Evolutionary conservation across 495 filamentous ascomycete genomes (phyloP).

Genomic region (Darksidea phi): DNA sequence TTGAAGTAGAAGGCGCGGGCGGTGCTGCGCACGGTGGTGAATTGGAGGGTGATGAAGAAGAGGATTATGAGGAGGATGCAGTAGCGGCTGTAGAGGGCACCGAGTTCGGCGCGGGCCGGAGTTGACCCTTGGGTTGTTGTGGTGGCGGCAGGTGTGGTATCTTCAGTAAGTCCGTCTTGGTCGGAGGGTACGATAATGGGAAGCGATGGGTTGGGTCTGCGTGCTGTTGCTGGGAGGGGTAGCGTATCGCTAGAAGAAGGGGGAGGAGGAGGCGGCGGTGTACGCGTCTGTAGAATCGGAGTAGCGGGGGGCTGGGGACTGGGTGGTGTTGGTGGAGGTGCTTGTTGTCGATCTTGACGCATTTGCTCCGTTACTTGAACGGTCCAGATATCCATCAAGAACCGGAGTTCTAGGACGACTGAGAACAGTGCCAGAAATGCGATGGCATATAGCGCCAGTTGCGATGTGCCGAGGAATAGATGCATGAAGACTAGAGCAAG

Average conservation of each 20-base stretch:
- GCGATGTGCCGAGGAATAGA: slow-evolving; percentile 52
- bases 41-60: slow-evolving; percentile 72
- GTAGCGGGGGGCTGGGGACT: slow-evolving; percentile 27
- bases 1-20: slow-evolving; percentile 70
- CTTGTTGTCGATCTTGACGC: slow-evolving; percentile 53
- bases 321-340: slow-evolving; percentile 11
- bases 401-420: slow-evolving; percentile 74
- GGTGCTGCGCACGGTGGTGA: slow-evolving; percentile 69
- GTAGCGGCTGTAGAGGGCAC: slow-evolving; percentile 76
- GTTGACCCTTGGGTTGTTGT: slow-evolving; percentile 35
- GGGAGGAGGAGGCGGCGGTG: slow-evolving; percentile 38
- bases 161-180: slow-evolving; percentile 67
- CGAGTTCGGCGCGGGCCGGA: slow-evolving; percentile 56
- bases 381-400: slow-evolving; percentile 83
- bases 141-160: slow-evolving; percentile 36
- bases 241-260: slow-evolving; percentile 49
- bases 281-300: background rate
- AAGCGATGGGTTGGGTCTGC: slow-evolving; percentile 48
- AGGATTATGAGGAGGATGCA: slow-evolving; percentile 67
- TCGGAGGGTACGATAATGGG: slow-evolving; percentile 82
- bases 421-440: slow-evolving; percentile 68
- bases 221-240: slow-evolving; percentile 63
- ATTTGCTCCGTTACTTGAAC: slow-evolving; percentile 81
- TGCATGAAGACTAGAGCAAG: slow-evolving; percentile 65
- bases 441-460: slow-evolving; percentile 40